Evolutionary conservation across 352 stramenopile species (phyloP), one percentile per base, ranked within the genome.

Genomic region (Phytophthora tentaculata): DNA sequence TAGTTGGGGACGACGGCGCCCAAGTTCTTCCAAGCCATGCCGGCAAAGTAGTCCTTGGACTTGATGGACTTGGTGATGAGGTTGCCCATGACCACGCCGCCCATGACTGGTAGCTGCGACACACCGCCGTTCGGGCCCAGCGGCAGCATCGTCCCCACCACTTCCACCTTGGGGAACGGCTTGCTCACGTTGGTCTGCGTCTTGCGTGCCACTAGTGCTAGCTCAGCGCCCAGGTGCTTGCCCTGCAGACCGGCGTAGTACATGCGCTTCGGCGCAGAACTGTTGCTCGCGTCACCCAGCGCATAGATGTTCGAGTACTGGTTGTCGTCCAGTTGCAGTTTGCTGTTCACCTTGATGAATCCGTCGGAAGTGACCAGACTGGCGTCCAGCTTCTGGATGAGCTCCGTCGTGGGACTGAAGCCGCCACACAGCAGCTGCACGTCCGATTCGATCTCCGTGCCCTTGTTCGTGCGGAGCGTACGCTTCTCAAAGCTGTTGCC

Each of bases 61-160:
- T 87, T 87, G 61, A 86, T 67, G 13, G 69, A 45, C 26, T 71
- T 73, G 35, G 81, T 88, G 48, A 86, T 56, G 39, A 83, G 66
- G 67, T 91, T 75, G 61, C 83, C 83, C 23, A 81, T 64, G 23
- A 89, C 79, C 13, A 81, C 60, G 9, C 79, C 81, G 5, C 79
- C 80, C 28, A 81, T 75, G 23, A 89, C 47, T 2, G 79, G 83
- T 6, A 91, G 57, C 61, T 91, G 81, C 26, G 68, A 56, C 9
- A 88, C 81, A 12, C 83, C 81, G 8, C 78, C 83, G 56, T 80
- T 75, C 17, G 76, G 77, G 3, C 83, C 83, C n/a, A 91, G 67
- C 23, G 83, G 71, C 32, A 91, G 19, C 44, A 82, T 37, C 57
- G 81, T 73, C 35, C 48, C 53, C 55, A 77, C 73, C 17, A 76